Evolutionary conservation across 495 filamentous ascomycete species (phyloP).

Genomic region (Pseudevernia furfuracea): DNA sequence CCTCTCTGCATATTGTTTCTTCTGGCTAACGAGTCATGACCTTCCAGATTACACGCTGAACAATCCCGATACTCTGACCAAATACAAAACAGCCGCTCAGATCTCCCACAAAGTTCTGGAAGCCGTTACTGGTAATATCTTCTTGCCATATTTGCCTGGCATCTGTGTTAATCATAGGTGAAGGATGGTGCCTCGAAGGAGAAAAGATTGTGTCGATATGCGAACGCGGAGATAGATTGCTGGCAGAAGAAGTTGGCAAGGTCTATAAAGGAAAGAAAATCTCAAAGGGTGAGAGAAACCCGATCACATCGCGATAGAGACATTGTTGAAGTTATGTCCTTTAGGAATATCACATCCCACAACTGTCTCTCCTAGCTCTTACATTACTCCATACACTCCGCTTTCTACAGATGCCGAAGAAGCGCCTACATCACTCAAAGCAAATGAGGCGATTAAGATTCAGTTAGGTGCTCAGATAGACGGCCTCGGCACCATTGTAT

Average conservation of each 20-base stretch:
- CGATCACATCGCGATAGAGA: neutral
- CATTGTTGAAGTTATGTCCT: slow-evolving; percentile 15
- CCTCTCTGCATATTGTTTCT: neutral
- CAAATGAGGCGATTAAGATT: slow-evolving; percentile 84
- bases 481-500: slow-evolving; percentile 92
- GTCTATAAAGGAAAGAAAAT: slow-evolving; percentile 99
- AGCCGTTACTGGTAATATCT: slow-evolving; percentile 55
- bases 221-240: slow-evolving; percentile 87
- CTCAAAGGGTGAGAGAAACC: slow-evolving; percentile 55
- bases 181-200: slow-evolving; percentile 73
- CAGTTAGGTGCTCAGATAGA: slow-evolving; percentile 97
- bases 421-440: slow-evolving; percentile 67
- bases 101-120: slow-evolving; percentile 94
- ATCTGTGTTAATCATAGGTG: slow-evolving; percentile 25
- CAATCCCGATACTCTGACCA: slow-evolving; percentile 96
- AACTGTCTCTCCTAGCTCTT: slow-evolving; percentile 87
- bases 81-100: slow-evolving; percentile 91
- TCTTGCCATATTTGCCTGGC: neutral
- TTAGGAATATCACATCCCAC: slow-evolving; percentile 86
- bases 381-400: slow-evolving; percentile 95
- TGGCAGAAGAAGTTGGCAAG: slow-evolving; percentile 88
- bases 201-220: slow-evolving; percentile 88
- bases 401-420: slow-evolving; percentile 78
- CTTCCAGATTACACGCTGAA: slow-evolving; percentile 79
- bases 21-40: neutral